Percentiles rank a stretch among this genome's conserved stretches.
These are phyloP conservation scores for Populus euphratica DNA, from an alignment of 345 rosid genomes.

Conservation along the genomic window DNA sequence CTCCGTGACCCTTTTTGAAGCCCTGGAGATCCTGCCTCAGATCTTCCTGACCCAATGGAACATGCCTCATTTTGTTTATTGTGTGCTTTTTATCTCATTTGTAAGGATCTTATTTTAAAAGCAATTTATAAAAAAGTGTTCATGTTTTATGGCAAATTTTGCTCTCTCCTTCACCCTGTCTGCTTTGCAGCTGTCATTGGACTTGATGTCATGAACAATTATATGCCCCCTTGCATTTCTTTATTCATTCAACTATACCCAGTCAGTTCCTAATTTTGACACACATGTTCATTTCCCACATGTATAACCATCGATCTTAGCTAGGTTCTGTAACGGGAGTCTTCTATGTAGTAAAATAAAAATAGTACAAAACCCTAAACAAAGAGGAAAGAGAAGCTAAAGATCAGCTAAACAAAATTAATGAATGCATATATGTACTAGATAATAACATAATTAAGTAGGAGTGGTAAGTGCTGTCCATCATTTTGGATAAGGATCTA, in stretches of 20 bases:
- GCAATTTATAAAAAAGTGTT: not conserved
- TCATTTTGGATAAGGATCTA: constrained; percentile 34
- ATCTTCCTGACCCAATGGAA: constrained; percentile 46
- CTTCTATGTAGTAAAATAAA: not conserved
- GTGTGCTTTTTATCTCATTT: constrained; percentile 25
- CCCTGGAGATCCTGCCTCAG: constrained; percentile 39
- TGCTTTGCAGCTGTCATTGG: constrained; percentile 51
- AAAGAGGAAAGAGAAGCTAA: not conserved
- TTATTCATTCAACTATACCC: constrained; percentile 4
- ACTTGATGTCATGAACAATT: constrained; percentile 50
- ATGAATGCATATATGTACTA: not conserved
- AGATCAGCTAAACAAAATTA: not conserved
- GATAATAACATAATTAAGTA: not conserved
- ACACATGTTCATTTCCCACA: constrained; percentile 13
- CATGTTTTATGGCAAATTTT: constrained; percentile 9
- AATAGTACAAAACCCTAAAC: not conserved
- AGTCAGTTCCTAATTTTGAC: not conserved
- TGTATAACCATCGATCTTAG: not conserved
- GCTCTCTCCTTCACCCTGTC: constrained; percentile 40
- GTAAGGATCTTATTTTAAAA: constrained; percentile 22
- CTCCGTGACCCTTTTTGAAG: constrained; percentile 25
- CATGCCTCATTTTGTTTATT: constrained; percentile 30
- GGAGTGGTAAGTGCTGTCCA: not conserved
- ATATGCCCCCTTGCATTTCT: constrained; percentile 28
- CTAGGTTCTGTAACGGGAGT: not conserved